Base-by-base conservation (phyloP, 2,329 filamentous ascomycete species). In the Fusarium succisae region DNA sequence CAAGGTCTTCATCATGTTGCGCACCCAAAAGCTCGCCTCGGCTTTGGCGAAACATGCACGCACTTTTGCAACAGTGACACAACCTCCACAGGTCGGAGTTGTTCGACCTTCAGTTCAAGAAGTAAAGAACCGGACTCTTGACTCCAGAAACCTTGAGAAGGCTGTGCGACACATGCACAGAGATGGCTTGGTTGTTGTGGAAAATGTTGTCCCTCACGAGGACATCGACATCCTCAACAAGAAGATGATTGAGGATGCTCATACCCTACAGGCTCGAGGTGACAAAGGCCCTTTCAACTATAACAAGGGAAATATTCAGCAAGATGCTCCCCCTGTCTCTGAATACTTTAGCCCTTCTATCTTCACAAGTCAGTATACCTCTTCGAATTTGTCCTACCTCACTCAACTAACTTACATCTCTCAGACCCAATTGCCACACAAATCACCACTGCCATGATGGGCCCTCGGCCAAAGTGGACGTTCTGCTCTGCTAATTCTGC, bases 201-300 rank as follows among this genome's bases (percentile, higher is more conserved):
- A 90, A 58, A 81, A 89, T 76, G 85, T 85, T 5, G 82, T 91
- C 26, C 83, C 85, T 0, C 86, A 88, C 70, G 76, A 82, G 1
- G 78, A 86, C n/a, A 80, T 92, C 7, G 87, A 91, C 73, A 75
- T 77, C 12, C 81, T 92, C 43, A 91, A 92, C 75, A 70, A 74
- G 51, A 88, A 87, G 72, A 92, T 92, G 90, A 84, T 89, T 3
- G 41, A 87, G 51, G 90, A 92, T 77, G 89, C 90, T 4, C 83
- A 82, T 5, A 76, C 79, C 8, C 82, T 92, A 6, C 87, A 88
- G 64, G 82, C 81, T 2, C 81, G 83, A 38, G 88, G 88, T 5
- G 85, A 90, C 26, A 83, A 88, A 22, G 85, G 86, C 1, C 88
- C 88, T 0, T 92, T 87, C 82, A 91, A 91, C 73, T 91, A 91